These are phyloP conservation scores for Ilyonectria robusta DNA, from an alignment of 2,329 filamentous ascomycete species.

Conservation along the genomic window DNA sequence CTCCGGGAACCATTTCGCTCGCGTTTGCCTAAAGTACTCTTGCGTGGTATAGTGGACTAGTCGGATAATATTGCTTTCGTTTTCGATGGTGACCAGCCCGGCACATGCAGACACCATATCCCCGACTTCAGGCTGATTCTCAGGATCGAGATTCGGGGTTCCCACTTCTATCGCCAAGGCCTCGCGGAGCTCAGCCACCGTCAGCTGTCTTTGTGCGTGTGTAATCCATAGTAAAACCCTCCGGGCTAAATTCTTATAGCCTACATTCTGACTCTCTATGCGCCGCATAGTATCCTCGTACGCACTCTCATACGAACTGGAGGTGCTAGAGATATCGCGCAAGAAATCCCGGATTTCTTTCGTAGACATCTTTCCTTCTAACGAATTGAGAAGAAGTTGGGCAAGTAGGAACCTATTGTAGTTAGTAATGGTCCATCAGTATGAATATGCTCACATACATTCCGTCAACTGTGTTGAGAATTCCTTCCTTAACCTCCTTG, in stretches of 20 bases:
- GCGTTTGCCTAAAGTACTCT: constrained; percentile 57
- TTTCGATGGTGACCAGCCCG: background rate
- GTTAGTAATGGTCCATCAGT: background rate
- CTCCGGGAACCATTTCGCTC: constrained; percentile 49
- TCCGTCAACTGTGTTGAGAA: background rate
- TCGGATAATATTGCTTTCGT: constrained; percentile 52
- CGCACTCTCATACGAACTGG: background rate
- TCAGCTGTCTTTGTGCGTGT: background rate
- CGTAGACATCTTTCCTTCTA: background rate
- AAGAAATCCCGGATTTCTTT: background rate
- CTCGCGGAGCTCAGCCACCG: background rate
- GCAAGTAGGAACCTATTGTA: background rate
- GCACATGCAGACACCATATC: background rate
- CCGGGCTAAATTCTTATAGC: background rate
- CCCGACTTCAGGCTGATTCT: background rate
- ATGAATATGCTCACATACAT: background rate
- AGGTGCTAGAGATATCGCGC: background rate
- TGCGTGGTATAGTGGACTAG: constrained; percentile 62
- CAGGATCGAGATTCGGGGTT: background rate
- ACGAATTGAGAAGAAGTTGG: background rate
- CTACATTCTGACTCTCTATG: background rate
- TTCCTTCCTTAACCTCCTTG: background rate
- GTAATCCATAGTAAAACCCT: background rate
- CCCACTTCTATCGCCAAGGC: background rate
- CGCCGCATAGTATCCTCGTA: background rate